phyloP scores from a whole-genome alignment of 805 yeast genomes.

The Lipomyces kockii region DNA sequence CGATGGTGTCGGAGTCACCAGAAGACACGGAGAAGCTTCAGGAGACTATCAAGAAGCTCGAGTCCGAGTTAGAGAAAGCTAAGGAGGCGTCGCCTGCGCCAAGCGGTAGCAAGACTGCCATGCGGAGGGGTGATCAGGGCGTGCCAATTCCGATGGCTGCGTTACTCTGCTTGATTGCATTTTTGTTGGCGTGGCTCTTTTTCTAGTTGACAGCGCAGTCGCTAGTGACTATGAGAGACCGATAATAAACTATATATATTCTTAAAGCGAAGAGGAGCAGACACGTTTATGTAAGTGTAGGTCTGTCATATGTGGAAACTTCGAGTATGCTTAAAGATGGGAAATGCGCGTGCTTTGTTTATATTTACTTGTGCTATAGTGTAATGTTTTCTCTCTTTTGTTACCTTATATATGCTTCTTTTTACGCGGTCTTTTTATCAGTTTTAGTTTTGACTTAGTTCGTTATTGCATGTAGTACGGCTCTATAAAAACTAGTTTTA shows the following conservation, averaged over 20 bases:
- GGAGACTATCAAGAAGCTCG: slow-evolving; percentile 23
- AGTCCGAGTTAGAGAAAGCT: slow-evolving; percentile 28
- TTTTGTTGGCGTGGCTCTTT: slow-evolving; percentile 72
- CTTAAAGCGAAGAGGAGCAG: neutral
- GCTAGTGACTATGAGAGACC: neutral
- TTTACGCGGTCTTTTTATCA: neutral
- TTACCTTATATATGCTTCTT: neutral
- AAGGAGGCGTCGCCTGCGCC: slow-evolving; percentile 17
- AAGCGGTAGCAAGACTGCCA: slow-evolving; percentile 15
- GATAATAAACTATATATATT: neutral
- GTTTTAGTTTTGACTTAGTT: neutral
- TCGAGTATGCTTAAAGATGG: neutral
- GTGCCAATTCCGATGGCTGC: slow-evolving; percentile 61
- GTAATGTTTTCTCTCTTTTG: neutral
- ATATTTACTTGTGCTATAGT: neutral
- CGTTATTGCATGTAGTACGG: slow-evolving; percentile 1
- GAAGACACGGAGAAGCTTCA: slow-evolving; percentile 17
- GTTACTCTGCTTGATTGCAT: slow-evolving; percentile 58
- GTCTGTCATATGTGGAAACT: neutral
- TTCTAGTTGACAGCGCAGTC: slow-evolving; percentile 48
- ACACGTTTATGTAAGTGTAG: neutral
- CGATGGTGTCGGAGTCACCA: slow-evolving; percentile 25
- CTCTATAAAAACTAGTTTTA: neutral
- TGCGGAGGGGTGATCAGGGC: slow-evolving; percentile 48
- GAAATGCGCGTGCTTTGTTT: neutral